Evolutionary conservation across 192 early-diverging fungal genomes (phyloP).

Genomic region (Umbelopsis sp.): DNA sequence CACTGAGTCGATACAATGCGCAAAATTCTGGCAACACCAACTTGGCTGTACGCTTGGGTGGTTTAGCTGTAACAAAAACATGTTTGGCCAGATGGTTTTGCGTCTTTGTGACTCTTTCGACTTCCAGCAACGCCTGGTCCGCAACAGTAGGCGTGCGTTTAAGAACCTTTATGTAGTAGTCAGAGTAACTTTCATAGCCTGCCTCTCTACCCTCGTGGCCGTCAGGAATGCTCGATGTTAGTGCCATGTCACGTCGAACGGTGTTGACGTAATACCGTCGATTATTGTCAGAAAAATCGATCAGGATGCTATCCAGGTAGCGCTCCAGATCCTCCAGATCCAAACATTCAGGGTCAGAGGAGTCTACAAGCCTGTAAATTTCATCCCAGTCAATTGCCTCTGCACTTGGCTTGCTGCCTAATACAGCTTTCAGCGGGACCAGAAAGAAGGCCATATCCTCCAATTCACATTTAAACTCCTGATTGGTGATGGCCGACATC

Average conservation of each 20-base stretch:
- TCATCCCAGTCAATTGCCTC: constrained; percentile 53
- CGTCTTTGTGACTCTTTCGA: constrained; percentile 41
- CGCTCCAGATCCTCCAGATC: constrained; percentile 24
- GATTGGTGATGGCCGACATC: constrained; percentile 49
- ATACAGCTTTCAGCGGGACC: constrained; percentile 45
- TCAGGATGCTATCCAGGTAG: constrained; percentile 38
- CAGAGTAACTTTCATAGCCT: constrained; percentile 39
- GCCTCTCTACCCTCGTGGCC: constrained; percentile 30
- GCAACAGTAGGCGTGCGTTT: neutral
- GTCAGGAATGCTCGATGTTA: constrained; percentile 28
- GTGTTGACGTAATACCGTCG: constrained; percentile 49
- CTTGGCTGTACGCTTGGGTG: constrained; percentile 30
- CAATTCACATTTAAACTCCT: constrained; percentile 50
- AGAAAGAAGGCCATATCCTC: constrained; percentile 58
- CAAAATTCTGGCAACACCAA: constrained; percentile 47
- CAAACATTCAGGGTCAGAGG: constrained; percentile 8
- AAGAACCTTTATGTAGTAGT: constrained; percentile 46
- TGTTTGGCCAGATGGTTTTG: constrained; percentile 49
- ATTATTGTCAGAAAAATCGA: constrained; percentile 42
- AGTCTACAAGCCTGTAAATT: constrained; percentile 29
- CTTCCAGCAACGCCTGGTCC: constrained; percentile 44
- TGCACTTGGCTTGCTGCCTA: constrained; percentile 36
- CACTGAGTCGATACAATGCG: constrained; percentile 33
- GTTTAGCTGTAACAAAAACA: constrained; percentile 18
- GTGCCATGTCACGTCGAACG: constrained; percentile 36